Evolutionary conservation across 1,284 basidiomycete genomes (phyloP), one percentile per base, ranked within the genome.

Genomic region (Trichosporon asahii): DNA sequence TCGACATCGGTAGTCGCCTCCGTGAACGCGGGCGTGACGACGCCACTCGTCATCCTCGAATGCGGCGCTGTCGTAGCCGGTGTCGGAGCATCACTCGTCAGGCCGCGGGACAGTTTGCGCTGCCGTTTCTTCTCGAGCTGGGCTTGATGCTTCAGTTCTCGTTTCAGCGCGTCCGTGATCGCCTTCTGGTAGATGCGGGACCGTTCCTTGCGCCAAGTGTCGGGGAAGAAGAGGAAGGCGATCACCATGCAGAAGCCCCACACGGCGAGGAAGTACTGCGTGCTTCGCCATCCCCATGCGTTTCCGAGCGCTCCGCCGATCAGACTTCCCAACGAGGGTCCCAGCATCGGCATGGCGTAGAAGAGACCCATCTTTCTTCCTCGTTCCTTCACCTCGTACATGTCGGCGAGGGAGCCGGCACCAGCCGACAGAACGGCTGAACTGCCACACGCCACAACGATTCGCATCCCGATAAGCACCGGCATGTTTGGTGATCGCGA

Each of bases 201-300:
- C 31, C 93, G 89, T 78, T 94, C 91, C 68, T 86, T 85, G 15
- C 93, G 87, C 85, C 92, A 95, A 0, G 92, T 93, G 76, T 95
- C 93, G 67, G 88, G 88, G 85, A 93, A 88, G 67, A 90, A 80
- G 44, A 89, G 70, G 82, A 93, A 93, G 21, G 86, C 83, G 63
- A 88, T 64, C 65, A 88, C 85, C 72, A 87, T 88, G 53, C 86
- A 66, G 5, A 87, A 88, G 8, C 88, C 88, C 66, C 90, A 86
- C 60, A 89, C 89, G 1, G 88, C 85, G 25, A 94, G 86, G 79
- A 94, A 93, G 87, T 91, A 95, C 80, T 95, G 92, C 0, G 89
- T 88, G 5, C 89, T 88, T 31, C 91, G 87, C 93, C 93, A 95
- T 69, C 85, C 86, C 78, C 90, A 90, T 0, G 85, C 86, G 72